Conservation (phyloP, 2,329 filamentous ascomycete species). For the Botrytis porri region DNA sequence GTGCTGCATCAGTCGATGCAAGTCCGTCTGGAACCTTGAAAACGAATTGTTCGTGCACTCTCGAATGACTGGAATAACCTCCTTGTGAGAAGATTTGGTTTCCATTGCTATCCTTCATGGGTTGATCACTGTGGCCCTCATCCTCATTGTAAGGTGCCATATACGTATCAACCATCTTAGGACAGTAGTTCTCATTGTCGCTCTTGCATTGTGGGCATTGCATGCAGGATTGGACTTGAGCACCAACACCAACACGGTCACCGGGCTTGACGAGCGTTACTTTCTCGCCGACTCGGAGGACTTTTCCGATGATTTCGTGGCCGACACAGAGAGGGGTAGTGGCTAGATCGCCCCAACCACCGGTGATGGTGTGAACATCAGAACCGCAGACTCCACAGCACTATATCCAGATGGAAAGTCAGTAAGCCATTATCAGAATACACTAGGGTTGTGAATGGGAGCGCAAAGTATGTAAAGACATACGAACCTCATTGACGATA, state of each 20-base stretch:
- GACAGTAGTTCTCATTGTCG: constrained; percentile 34
- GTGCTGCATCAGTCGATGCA: constrained; percentile 52
- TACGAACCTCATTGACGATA: constrained; percentile 67
- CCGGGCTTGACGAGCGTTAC: constrained; percentile 54
- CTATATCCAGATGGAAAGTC: not conserved
- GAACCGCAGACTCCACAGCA: constrained; percentile 47
- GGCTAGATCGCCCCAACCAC: constrained; percentile 30
- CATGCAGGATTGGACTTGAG: constrained; percentile 49
- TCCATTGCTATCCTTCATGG: constrained; percentile 18
- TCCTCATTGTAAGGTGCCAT: constrained; percentile 31
- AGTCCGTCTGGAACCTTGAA: constrained; percentile 55
- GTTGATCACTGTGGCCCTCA: constrained; percentile 16
- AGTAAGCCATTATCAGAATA: not conserved
- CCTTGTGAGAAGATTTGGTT: constrained; percentile 46
- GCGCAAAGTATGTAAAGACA: not conserved
- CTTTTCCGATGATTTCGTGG: constrained; percentile 49
- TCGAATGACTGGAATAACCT: constrained; percentile 49
- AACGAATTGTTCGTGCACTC: constrained; percentile 57
- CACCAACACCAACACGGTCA: constrained; percentile 51
- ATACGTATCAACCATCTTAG: constrained; percentile 31
- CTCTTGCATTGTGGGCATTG: constrained; percentile 50
- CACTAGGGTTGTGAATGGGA: no score
- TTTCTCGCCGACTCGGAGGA: constrained; percentile 55
- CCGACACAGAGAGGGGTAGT: constrained; percentile 39
- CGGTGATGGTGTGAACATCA: constrained; percentile 35